A percentile compares a stretch with the other conserved stretches of the same genome.
phyloP scores from a whole-genome alignment of 2,329 filamentous ascomycete genomes.

The Fusarium sacchari region DNA sequence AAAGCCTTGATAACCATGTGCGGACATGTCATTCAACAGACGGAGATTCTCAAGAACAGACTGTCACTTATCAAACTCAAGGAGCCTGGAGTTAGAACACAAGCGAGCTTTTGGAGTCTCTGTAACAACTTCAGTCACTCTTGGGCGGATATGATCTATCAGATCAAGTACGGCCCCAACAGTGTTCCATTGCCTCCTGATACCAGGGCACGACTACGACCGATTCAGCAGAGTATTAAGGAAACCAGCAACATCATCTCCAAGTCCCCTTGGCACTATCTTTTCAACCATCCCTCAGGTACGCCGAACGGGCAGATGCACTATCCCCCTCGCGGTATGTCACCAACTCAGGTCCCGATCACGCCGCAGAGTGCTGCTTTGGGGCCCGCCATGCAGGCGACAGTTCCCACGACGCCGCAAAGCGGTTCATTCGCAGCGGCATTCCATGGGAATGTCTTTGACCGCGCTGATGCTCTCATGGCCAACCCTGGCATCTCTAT shows the following conservation, averaged over 20 bases:
- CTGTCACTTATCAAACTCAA: conserved; percentile 85
- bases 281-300: conserved; percentile 42
- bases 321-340: conserved; percentile 42
- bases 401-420: conserved; percentile 77
- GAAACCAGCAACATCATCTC: conserved; percentile 80
- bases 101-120: conserved; percentile 71
- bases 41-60: conserved; percentile 76
- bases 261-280: conserved; percentile 66
- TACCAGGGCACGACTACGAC: conserved; percentile 77
- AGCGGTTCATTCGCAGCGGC: conserved; percentile 64
- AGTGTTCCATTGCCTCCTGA: conserved; percentile 68
- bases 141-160: conserved; percentile 73
- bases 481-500: conserved; percentile 68
- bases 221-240: conserved; percentile 84
- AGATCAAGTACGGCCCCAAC: conserved; percentile 66
- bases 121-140: conserved; percentile 79
- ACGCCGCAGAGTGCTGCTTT: conserved; percentile 90
- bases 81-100: conserved; percentile 78
- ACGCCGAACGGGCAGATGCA: conserved; percentile 31
- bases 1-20: conserved; percentile 77
- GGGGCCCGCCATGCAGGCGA: conserved; percentile 90
- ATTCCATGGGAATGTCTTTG: conserved; percentile 69
- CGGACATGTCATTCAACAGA: conserved; percentile 75
- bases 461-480: conserved; percentile 67
- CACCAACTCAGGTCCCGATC: conserved; percentile 66